Percentiles rank a stretch among this genome's conserved stretches.
These are phyloP conservation scores for Candida verbasci DNA, from an alignment of 805 yeast species.

Conservation along the genomic window DNA sequence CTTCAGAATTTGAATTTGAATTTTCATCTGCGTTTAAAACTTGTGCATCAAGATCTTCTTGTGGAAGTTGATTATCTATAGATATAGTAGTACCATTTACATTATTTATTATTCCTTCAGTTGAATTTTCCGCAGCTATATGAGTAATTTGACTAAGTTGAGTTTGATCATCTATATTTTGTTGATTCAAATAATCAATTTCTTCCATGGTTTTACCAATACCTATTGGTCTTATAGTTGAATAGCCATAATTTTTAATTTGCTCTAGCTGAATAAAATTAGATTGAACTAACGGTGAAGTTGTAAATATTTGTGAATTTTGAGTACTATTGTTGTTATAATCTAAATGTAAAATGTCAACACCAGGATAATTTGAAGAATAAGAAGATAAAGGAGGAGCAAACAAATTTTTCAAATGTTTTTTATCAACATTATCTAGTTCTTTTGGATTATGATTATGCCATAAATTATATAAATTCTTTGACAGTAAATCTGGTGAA, in stretches of 20 bases:
- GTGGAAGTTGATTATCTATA: conserved; percentile 7
- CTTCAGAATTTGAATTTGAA: too few relatives aligned
- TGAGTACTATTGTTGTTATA: conserved; percentile 3
- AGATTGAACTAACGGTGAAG: conserved; percentile 17
- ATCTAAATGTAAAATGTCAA: conserved; percentile 16
- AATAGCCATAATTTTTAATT: conserved; percentile 32
- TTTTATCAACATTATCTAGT: not conserved
- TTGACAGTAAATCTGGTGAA: conserved; percentile 43
- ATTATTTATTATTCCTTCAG: conserved; percentile 8
- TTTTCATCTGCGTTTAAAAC: conserved; percentile 39
- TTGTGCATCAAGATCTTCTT: conserved; percentile 43
- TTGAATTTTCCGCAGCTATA: conserved; percentile 7
- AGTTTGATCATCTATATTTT: not conserved
- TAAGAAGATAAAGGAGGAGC: conserved; percentile 57
- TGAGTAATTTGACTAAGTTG: not conserved
- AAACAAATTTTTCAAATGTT: conserved; percentile 17
- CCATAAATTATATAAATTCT: conserved; percentile 46
- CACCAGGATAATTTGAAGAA: conserved; percentile 40
- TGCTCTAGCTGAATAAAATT: conserved; percentile 19
- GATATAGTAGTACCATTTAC: conserved; percentile 2
- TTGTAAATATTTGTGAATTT: conserved; percentile 9
- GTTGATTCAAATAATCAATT: conserved; percentile 19
- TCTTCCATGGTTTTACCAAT: conserved; percentile 38
- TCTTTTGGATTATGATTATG: conserved; percentile 4
- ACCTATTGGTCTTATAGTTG: conserved; percentile 35